Conservation (phyloP, 768 basidiomycete genomes). For the Naganishia randhawae region DNA sequence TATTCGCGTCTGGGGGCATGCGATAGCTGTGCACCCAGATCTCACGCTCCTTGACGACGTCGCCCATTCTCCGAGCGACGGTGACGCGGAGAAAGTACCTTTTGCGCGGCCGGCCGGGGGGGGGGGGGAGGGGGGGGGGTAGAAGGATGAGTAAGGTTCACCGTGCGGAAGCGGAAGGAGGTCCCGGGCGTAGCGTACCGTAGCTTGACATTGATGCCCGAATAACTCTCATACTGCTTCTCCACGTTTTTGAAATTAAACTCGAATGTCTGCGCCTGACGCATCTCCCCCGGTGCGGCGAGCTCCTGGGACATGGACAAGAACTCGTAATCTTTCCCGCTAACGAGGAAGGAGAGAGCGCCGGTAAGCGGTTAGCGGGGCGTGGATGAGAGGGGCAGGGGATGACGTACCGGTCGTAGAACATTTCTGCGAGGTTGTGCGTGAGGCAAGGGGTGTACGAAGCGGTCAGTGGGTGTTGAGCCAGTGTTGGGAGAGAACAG, state of each 20-base stretch:
- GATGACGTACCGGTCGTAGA: slow-evolving; percentile 68
- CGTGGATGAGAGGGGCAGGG: neutral
- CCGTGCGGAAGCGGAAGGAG: slow-evolving; percentile 9
- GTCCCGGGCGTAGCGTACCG: slow-evolving; percentile 59
- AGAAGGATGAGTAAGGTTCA: neutral
- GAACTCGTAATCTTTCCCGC: slow-evolving; percentile 97
- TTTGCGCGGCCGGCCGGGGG: no score
- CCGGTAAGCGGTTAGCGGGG: neutral
- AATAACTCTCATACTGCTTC: slow-evolving; percentile 97
- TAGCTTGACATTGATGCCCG: slow-evolving; percentile 96
- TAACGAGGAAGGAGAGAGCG: neutral
- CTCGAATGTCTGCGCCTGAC: slow-evolving; percentile 91
- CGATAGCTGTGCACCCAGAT: slow-evolving; percentile 98
- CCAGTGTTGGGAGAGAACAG: no score
- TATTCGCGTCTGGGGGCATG: slow-evolving; percentile 97
- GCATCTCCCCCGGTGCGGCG: slow-evolving; percentile 92
- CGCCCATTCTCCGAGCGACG: slow-evolving; percentile 85
- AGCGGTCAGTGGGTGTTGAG: no score
- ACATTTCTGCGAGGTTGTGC: slow-evolving; percentile 63
- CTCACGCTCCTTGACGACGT: slow-evolving; percentile 87
- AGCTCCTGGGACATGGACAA: slow-evolving; percentile 91
- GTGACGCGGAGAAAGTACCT: slow-evolving; percentile 92
- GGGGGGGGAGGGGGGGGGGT: no score
- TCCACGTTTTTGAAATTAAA: slow-evolving; percentile 99
- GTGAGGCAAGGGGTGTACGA: neutral